Evolutionary conservation across 768 basidiomycete genomes (phyloP).

Genomic region (Lactifluus piperatus): DNA sequence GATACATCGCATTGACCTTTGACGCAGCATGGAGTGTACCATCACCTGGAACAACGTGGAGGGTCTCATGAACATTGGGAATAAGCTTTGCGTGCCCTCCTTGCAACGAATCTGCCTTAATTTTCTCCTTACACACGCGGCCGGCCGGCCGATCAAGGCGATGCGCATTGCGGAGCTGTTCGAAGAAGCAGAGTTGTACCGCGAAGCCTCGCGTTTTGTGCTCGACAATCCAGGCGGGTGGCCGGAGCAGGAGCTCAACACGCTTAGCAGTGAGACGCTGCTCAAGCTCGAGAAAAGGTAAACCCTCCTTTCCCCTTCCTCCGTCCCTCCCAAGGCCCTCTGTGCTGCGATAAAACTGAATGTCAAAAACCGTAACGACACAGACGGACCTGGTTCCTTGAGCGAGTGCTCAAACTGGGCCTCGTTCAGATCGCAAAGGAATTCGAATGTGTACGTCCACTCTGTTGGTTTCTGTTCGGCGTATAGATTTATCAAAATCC

Average conservation of each 20-base stretch:
- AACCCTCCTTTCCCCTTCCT: background rate
- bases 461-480: background rate
- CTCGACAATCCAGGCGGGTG: constrained; percentile 88
- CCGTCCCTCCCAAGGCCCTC: constrained; percentile 14
- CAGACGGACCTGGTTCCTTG: constrained; percentile 92
- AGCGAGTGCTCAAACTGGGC: constrained; percentile 87
- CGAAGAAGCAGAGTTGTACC: constrained; percentile 82
- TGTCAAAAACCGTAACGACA: background rate
- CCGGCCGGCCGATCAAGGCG: constrained; percentile 87
- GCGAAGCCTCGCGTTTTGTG: constrained; percentile 86
- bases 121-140: constrained; percentile 87
- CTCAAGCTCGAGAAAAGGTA: constrained; percentile 85
- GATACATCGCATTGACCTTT: background rate
- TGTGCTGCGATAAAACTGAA: background rate
- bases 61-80: constrained; percentile 81
- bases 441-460: constrained; percentile 76
- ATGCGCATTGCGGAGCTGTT: constrained; percentile 89
- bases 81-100: constrained; percentile 78
- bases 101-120: constrained; percentile 76
- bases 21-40: constrained; percentile 69
- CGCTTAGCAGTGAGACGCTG: constrained; percentile 72
- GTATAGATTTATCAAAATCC: background rate
- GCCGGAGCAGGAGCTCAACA: constrained; percentile 71
- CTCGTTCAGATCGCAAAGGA: constrained; percentile 84
- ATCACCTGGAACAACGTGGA: constrained; percentile 96